These are phyloP conservation scores for Xylona heveae DNA, from an alignment of 495 filamentous ascomycete genomes.

Conservation along the genomic window DNA sequence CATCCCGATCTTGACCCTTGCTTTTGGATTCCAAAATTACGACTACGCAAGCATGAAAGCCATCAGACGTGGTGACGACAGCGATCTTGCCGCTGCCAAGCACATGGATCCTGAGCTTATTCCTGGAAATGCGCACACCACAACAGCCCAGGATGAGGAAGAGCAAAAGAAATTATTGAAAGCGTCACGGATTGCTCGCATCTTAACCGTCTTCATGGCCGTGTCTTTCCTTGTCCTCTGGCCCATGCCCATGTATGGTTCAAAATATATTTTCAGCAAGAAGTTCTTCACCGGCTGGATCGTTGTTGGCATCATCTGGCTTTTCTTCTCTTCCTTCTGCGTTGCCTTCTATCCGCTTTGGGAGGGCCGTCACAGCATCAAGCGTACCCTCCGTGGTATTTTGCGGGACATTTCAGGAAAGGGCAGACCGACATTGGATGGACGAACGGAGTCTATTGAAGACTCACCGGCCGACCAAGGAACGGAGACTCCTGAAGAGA, in stretches of 20 bases:
- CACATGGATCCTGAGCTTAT: constrained; percentile 31
- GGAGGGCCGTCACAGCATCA: constrained; percentile 53
- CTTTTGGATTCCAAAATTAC: constrained; percentile 61
- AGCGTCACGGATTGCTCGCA: constrained; percentile 61
- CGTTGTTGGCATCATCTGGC: constrained; percentile 66
- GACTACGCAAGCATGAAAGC: constrained; percentile 74
- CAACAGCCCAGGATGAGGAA: constrained; percentile 23
- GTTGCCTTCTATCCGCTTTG: constrained; percentile 72
- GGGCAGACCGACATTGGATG: too few species aligned
- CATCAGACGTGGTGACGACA: constrained; percentile 70
- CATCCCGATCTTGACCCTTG: constrained; percentile 55
- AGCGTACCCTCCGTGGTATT: constrained; percentile 41
- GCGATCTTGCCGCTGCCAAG: constrained; percentile 45
- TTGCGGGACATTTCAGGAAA: constrained; percentile 46
- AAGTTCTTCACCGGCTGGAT: constrained; percentile 90
- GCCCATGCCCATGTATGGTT: constrained; percentile 90
- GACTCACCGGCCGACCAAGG: too few species aligned
- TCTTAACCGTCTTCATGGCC: constrained; percentile 54
- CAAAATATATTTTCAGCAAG: constrained; percentile 72
- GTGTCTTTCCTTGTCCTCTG: constrained; percentile 64
- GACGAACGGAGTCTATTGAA: too few species aligned
- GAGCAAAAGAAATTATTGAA: constrained; percentile 48
- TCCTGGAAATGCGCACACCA: constrained; percentile 27
- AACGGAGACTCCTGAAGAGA: too few species aligned
- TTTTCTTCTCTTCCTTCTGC: constrained; percentile 43